Evolutionary conservation across 345 rosid species (phyloP).

Genomic region (Dovyalis caffra): DNA sequence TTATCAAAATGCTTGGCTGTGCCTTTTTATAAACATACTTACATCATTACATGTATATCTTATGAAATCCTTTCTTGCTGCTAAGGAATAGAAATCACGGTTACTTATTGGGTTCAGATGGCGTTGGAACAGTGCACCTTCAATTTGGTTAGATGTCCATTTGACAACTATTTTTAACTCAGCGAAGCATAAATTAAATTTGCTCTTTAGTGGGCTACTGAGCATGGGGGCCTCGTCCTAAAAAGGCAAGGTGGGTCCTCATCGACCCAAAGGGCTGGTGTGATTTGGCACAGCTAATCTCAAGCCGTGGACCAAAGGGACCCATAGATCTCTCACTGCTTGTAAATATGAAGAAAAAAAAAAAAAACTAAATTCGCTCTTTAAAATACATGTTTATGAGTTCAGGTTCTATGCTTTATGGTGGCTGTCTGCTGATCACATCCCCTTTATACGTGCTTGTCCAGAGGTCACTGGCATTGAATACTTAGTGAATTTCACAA

Average conservation of each 20-base stretch:
- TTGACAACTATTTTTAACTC: background rate
- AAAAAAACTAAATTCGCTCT: background rate
- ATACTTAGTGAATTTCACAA: background rate
- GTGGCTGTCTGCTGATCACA: background rate
- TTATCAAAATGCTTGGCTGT: background rate
- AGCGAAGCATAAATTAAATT: too few species aligned
- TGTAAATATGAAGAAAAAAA: too few species aligned
- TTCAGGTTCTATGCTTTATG: background rate
- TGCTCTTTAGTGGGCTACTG: too few species aligned
- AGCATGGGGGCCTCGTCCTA: too few species aligned
- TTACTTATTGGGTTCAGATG: background rate
- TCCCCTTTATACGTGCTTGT: background rate
- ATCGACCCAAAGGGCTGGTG: too few species aligned
- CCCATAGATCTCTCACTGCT: too few species aligned
- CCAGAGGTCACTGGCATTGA: background rate
- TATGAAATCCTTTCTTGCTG: background rate
- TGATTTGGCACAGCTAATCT: too few species aligned
- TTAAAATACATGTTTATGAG: background rate
- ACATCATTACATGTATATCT: background rate
- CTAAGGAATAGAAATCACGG: too few species aligned
- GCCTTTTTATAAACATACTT: background rate
- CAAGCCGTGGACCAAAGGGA: too few species aligned
- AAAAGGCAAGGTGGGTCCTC: too few species aligned
- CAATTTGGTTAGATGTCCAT: background rate
- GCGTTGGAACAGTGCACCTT: background rate